Conservation (phyloP, 345 rosid genomes). For the Eucalyptus paniculata region DNA sequence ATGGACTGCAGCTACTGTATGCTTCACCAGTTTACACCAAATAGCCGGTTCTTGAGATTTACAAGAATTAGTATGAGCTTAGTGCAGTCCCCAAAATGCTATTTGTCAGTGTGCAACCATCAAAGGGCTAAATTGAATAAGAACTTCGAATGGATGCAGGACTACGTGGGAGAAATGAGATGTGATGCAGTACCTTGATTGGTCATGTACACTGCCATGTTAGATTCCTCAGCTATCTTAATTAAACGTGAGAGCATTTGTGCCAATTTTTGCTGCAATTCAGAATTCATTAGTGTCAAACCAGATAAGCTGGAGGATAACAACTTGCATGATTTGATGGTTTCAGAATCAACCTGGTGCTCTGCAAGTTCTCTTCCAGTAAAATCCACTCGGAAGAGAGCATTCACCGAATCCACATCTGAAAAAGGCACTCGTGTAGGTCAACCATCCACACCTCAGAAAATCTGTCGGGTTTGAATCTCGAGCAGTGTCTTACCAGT, state of each 20-base stretch:
- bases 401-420: constrained; percentile 66
- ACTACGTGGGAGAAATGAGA: not conserved
- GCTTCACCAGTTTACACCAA: not conserved
- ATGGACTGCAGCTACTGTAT: not conserved
- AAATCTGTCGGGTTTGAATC: not conserved
- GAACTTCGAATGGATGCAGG: not conserved
- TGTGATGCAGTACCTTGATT: constrained; percentile 51
- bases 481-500: constrained; percentile 34
- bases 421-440: too few relatives aligned
- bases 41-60: not conserved
- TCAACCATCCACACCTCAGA: constrained; percentile 48
- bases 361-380: constrained; percentile 92
- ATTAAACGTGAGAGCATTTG: constrained; percentile 79
- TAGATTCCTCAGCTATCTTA: constrained; percentile 92
- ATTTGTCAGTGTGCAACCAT: not conserved
- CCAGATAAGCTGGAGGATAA: not conserved
- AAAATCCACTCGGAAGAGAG: constrained; percentile 80
- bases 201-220: constrained; percentile 87
- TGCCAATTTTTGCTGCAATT: constrained; percentile 82
- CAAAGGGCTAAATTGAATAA: not conserved
- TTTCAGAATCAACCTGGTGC: constrained; percentile 38
- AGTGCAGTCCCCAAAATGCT: not conserved
- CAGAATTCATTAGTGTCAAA: not conserved
- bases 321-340: not conserved
- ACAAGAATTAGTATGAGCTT: not conserved